Conservation (phyloP, 176 grass and related monocot genomes). For the Zoysia pacifica region DNA sequence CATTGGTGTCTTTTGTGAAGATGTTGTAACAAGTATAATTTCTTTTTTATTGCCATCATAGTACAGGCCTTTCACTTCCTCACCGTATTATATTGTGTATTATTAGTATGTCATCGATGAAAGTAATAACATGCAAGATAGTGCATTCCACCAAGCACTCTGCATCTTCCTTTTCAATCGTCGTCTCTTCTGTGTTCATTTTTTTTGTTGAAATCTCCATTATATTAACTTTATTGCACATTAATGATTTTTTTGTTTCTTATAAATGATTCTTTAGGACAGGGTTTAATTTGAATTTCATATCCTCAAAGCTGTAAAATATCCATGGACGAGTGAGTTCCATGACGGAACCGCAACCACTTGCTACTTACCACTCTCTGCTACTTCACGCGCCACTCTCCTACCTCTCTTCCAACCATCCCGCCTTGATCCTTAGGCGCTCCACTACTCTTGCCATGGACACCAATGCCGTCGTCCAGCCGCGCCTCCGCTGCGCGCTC, state of each 20-base stretch:
- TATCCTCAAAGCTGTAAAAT: neutral
- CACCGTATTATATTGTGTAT: conserved; percentile 26
- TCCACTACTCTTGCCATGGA: conserved; percentile 22
- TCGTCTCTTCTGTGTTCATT: neutral
- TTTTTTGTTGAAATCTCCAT: too few species aligned
- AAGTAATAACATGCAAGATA: conserved; percentile 42
- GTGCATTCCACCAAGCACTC: neutral
- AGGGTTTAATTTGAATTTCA: neutral
- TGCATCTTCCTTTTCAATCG: neutral
- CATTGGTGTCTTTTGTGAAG: conserved; percentile 28
- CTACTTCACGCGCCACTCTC: conserved; percentile 27
- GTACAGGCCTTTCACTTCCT: conserved; percentile 24
- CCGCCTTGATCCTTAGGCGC: neutral
- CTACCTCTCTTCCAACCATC: conserved; percentile 26
- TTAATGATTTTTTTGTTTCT: too few species aligned
- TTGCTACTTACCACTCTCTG: conserved; percentile 37
- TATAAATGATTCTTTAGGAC: neutral
- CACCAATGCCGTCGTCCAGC: neutral
- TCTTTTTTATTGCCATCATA: conserved; percentile 44
- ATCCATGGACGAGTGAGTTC: neutral
- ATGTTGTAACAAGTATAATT: conserved; percentile 57
- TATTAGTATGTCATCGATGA: conserved; percentile 8
- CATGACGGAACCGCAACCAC: conserved; percentile 41
- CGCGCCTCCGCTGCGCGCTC: conserved; percentile 24
- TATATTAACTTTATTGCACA: too few species aligned